Base-by-base conservation (phyloP, 2,329 filamentous ascomycete species). In the Grosmannia serpens region DNA sequence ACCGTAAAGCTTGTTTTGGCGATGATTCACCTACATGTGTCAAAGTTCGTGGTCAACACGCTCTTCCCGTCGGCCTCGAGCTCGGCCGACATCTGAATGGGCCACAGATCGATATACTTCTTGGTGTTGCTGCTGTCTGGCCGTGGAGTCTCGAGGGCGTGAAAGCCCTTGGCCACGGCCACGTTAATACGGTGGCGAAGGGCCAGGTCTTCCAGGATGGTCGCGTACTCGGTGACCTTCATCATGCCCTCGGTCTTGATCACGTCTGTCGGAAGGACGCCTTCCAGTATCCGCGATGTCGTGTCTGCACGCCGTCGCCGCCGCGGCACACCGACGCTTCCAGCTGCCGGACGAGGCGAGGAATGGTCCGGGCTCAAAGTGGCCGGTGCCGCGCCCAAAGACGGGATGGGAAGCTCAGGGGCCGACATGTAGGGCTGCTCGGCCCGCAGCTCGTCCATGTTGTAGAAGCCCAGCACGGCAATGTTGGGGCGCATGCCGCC, bases 401-500 rank as follows among this genome's bases (percentile, higher is more conserved):
- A 9, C 5, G 38, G 8, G 1, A 53, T 27, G 10, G 22, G 29
- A 3, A 57, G 51, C 3, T 31, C 49, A 15, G 75, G 70, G 57
- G 71, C 63, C 1, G 75, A 73, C 11, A 84, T 70, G 3, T 81
- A 69, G 0, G 83, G 80, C 11, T 70, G 71, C 2, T 83, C 82
- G 53, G 77, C 76, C 57, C 88, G 81, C 33, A 91, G 79, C 60
- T 94, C 88, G 54, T 90, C 83, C 66, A 94, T 80, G 63, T 91
- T 90, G 68, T 89, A 90, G 66, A 89, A 89, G 0, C 87, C 88
- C 64, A 91, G 74, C 2, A 95, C 80, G 17, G 89, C 89, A 62
- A 95, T 91, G 63, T 95, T 95, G 0, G 90, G 90, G 49, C 90
- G 77, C 89, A 95, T 95, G 17, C 90, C 89, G 4, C 90, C 90